phyloP scores from a whole-genome alignment of 352 stramenopile genomes.

The Phytophthora sansomeana region DNA sequence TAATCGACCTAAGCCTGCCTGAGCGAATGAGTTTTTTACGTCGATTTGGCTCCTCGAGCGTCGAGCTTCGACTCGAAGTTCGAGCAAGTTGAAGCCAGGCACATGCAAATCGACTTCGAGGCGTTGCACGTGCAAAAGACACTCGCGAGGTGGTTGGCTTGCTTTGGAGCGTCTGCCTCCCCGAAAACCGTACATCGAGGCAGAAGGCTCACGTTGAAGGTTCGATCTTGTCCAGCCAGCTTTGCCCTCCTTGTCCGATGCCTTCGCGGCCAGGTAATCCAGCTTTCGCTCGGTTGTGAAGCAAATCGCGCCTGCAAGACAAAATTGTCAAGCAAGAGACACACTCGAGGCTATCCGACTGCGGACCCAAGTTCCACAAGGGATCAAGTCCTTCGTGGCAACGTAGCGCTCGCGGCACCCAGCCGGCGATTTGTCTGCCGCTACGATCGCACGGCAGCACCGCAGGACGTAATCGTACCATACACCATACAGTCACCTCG shows the following conservation, averaged over 20 bases:
- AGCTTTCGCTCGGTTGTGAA: conserved; percentile 31
- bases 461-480: conserved; percentile 23
- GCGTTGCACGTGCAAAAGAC: too few species aligned
- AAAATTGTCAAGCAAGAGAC: conserved; percentile 21
- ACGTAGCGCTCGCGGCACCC: conserved; percentile 31
- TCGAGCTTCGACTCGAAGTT: background rate
- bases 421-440: conserved; percentile 35
- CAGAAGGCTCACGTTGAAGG: conserved; percentile 36
- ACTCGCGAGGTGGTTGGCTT: too few species aligned
- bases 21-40: background rate
- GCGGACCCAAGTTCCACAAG: conserved; percentile 16
- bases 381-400: conserved; percentile 31
- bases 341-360: conserved; percentile 21
- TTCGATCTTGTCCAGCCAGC: conserved; percentile 21
- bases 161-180: conserved; percentile 13
- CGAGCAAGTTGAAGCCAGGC: conserved; percentile 14
- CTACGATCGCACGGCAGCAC: conserved; percentile 27
- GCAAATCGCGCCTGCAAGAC: conserved; percentile 31
- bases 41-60: background rate
- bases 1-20: too few species aligned
- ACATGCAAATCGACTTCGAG: conserved; percentile 20
- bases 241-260: conserved; percentile 3
- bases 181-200: conserved; percentile 18
- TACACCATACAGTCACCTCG: conserved; percentile 5
- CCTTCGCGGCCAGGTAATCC: conserved; percentile 10